phyloP scores from a whole-genome alignment of 2,329 filamentous ascomycete genomes.

The Fusarium penzigii region DNA sequence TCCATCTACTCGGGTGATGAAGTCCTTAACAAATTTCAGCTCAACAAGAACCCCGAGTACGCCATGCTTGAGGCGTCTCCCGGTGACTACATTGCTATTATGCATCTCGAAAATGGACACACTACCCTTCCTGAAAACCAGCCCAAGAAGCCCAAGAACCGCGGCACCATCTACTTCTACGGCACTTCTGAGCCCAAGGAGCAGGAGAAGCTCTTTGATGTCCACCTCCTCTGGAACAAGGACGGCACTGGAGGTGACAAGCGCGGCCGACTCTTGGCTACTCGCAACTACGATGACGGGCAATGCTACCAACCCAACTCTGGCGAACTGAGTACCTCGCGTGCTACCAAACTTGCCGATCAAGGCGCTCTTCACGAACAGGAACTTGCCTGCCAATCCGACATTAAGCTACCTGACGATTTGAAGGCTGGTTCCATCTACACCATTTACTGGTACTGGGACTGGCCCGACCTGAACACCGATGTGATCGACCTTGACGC shows the following conservation, averaged over 20 bases:
- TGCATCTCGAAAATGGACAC: constrained; percentile 76
- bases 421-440: constrained; percentile 64
- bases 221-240: constrained; percentile 76
- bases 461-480: constrained; percentile 70
- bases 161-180: constrained; percentile 75
- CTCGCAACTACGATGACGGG: constrained; percentile 83
- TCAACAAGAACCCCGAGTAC: constrained; percentile 47
- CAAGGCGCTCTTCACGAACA: constrained; percentile 53
- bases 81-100: constrained; percentile 66
- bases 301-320: constrained; percentile 81
- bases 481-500: constrained; percentile 41
- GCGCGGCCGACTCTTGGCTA: constrained; percentile 73
- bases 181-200: constrained; percentile 62
- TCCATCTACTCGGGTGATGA: constrained; percentile 62
- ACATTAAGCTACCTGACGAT: constrained; percentile 72
- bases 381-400: constrained; percentile 78
- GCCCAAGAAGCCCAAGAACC: constrained; percentile 61
- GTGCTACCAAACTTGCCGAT: constrained; percentile 57
- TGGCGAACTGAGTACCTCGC: constrained; percentile 57
- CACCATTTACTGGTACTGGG: constrained; percentile 96
- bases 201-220: constrained; percentile 55
- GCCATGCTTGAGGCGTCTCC: constrained; percentile 62
- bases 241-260: constrained; percentile 80
- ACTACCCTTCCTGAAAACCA: constrained; percentile 61
- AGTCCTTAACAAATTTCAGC: constrained; percentile 46